Evolutionary conservation across 306 rosid species (phyloP).

Genomic region (Prunus davidiana): DNA sequence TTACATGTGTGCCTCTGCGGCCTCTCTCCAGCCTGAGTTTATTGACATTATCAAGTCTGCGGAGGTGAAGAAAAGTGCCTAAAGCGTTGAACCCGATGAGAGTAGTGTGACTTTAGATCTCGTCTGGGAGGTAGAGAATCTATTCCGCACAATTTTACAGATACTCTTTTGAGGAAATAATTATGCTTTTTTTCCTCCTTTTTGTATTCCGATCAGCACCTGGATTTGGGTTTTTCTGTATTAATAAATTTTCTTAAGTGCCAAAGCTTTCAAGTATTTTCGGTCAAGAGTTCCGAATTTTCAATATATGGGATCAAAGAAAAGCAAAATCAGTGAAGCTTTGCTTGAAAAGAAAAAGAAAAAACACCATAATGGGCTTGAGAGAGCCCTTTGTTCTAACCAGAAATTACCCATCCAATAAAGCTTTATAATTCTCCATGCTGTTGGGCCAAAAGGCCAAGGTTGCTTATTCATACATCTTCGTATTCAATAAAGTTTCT

Average conservation of each 20-base stretch:
- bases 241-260: conserved; percentile 12
- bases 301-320: background rate
- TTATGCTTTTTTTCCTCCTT: background rate
- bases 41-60: conserved; percentile 45
- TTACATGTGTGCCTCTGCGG: background rate
- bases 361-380: too few species aligned
- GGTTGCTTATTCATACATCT: background rate
- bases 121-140: conserved; percentile 7
- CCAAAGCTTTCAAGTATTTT: background rate
- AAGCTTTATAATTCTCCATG: background rate
- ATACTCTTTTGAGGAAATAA: conserved; percentile 14
- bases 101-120: conserved; percentile 15
- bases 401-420: too few species aligned
- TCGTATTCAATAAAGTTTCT: too few species aligned
- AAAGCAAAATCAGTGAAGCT: background rate
- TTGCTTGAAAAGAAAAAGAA: too few species aligned
- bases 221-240: conserved; percentile 9
- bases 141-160: conserved; percentile 5
- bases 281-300: background rate
- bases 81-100: background rate
- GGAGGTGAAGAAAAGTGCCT: conserved; percentile 37
- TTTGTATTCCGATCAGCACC: conserved; percentile 10
- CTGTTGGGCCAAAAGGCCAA: background rate
- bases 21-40: conserved; percentile 37
- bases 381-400: too few species aligned